phyloP scores from a whole-genome alignment of 2,329 filamentous ascomycete species.

The Aspergillus sp. region DNA sequence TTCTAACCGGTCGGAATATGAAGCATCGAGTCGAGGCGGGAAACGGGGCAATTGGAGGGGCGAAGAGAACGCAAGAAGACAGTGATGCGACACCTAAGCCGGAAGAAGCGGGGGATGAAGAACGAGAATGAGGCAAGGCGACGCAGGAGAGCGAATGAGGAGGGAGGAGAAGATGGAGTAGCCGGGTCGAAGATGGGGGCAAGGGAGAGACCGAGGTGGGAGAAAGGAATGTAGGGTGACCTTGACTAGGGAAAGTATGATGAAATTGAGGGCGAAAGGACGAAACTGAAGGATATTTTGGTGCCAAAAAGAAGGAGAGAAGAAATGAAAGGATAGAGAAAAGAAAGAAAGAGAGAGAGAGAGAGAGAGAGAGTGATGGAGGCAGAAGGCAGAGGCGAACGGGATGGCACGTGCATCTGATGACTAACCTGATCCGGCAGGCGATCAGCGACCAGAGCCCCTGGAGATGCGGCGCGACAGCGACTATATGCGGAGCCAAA shows the following conservation, averaged over 20 bases:
- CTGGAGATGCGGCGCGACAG: background rate
- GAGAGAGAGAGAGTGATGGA: conserved; percentile 3
- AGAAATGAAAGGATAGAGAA: background rate
- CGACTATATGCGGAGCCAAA: too few relatives aligned
- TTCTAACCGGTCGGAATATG: conserved; percentile 10
- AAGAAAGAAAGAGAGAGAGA: conserved; percentile 3
- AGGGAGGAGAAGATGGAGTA: too few relatives aligned
- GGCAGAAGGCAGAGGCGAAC: conserved; percentile 1
- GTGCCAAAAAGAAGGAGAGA: background rate
- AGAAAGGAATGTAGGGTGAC: too few relatives aligned
- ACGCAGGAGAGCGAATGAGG: background rate
- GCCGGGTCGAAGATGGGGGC: too few relatives aligned
- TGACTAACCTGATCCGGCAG: background rate
- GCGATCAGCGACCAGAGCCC: background rate
- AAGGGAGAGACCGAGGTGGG: too few relatives aligned
- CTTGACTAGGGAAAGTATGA: too few relatives aligned
- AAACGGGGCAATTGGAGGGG: conserved; percentile 3
- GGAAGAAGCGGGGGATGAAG: background rate
- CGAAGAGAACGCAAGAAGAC: conserved; percentile 3
- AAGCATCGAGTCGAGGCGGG: conserved; percentile 11
- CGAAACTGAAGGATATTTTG: background rate
- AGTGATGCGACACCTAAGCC: background rate
- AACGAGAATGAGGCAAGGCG: background rate
- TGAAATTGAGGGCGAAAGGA: too few relatives aligned
- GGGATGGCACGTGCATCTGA: background rate